Evolutionary conservation across 768 basidiomycete genomes (phyloP), one percentile per base, ranked within the genome.

Genomic region (Pulveroboletus frians): DNA sequence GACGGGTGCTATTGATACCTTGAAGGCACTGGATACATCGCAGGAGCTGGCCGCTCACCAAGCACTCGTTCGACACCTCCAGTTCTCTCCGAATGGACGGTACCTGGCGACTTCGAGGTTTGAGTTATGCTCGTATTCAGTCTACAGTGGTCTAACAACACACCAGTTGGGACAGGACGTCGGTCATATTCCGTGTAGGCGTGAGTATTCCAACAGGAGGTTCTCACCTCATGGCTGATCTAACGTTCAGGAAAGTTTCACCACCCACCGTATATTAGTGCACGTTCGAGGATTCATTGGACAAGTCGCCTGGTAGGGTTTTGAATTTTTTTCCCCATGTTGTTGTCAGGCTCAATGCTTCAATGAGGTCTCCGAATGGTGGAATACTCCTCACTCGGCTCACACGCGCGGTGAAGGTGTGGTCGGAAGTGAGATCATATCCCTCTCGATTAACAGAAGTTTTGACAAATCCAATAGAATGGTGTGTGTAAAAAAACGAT

Each of bases 31-130:
- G 50, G 61, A 61, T 38, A 60, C 66, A 35, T 71, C 70, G 9
- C 73, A 79, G 51, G 73, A 72, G 41, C 55, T 76, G 42, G 68
- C 62, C 18, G 71, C 73, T 17, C 78, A 79, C 46, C 65, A 68
- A 38, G 79, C 78, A 6, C 70, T 80, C 21, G 78, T 79, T 17
- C 63, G 77, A 40, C 76, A 79, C 54, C 59, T 79, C 39, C 76
- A 80, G 50, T 79, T 79, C 59, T 79, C 79, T 13, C 79, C 78
- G 5, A 73, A 77, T 53, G 78, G 78, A 32, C 70, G 71, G 54
- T 77, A 72, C 56, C 54, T 79, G 52, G 78, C 79, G 3, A 79
- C 79, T 2, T 78, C 79, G 29, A 78, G 77, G 70, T 73, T 49
- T 71, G 48, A 26, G 67, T 53, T 38, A 36, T 9, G 13, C n/a